Evolutionary conservation across 2,329 filamentous ascomycete genomes (phyloP).

Genomic region (Scorias spongiosa): DNA sequence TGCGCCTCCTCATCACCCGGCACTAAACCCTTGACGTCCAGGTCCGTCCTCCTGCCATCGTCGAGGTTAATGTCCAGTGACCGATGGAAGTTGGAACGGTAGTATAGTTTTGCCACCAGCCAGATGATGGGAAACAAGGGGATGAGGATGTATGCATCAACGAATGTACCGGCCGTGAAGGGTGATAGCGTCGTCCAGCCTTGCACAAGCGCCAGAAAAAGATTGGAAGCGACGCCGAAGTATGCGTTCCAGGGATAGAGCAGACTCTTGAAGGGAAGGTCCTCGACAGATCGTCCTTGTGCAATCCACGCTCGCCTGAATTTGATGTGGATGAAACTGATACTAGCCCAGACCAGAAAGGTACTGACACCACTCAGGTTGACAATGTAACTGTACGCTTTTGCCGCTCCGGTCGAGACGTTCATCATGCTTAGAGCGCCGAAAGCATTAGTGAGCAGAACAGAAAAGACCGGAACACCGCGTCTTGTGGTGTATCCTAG

Average conservation of each 20-base stretch:
- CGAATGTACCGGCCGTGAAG: slow-evolving; percentile 35
- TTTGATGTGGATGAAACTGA: slow-evolving; percentile 55
- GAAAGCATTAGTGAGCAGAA: slow-evolving; percentile 55
- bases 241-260: slow-evolving; percentile 39
- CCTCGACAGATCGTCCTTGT: slow-evolving; percentile 39
- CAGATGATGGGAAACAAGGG: slow-evolving; percentile 35
- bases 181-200: slow-evolving; percentile 39
- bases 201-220: slow-evolving; percentile 36
- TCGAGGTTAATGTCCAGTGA: slow-evolving; percentile 27
- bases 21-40: slow-evolving; percentile 14
- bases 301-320: slow-evolving; percentile 49
- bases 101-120: slow-evolving; percentile 31
- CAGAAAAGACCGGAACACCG: slow-evolving; percentile 44
- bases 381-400: slow-evolving; percentile 54
- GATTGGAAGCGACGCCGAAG: slow-evolving; percentile 31
- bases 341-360: slow-evolving; percentile 57
- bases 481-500: slow-evolving; percentile 51
- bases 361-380: slow-evolving; percentile 56
- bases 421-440: slow-evolving; percentile 65
- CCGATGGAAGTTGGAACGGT: slow-evolving; percentile 22
- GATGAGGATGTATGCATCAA: slow-evolving; percentile 40
- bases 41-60: slow-evolving; percentile 24
- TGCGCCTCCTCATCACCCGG: slow-evolving; percentile 1
- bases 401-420: slow-evolving; percentile 47
- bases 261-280: slow-evolving; percentile 32